Evolutionary conservation across 345 rosid genomes (phyloP).

Genomic region (Gossypium turneri): DNA sequence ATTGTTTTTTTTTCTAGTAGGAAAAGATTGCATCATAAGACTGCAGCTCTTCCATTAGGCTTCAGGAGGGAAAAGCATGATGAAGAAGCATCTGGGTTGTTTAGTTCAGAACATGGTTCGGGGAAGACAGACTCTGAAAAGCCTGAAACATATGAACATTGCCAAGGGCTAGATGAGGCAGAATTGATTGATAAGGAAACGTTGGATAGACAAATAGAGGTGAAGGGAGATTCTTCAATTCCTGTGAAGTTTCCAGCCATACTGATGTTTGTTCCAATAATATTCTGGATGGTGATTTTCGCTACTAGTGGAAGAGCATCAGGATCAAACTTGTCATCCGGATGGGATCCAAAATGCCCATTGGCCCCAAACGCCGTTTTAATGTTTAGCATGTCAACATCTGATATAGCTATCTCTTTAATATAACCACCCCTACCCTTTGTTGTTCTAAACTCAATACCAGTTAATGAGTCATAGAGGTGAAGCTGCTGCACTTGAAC

Average conservation of each 20-base stretch:
- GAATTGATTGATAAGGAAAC: conserved; percentile 45
- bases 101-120: conserved; percentile 57
- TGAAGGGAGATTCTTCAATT: conserved; percentile 62
- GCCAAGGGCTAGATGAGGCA: conserved; percentile 43
- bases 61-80: conserved; percentile 27
- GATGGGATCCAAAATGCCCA: conserved; percentile 69
- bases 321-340: conserved; percentile 68
- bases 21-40: conserved; percentile 36
- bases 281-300: conserved; percentile 42
- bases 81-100: conserved; percentile 29
- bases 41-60: conserved; percentile 39
- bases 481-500: conserved; percentile 47
- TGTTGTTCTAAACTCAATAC: conserved; percentile 66
- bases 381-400: conserved; percentile 37
- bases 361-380: conserved; percentile 45
- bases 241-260: conserved; percentile 75
- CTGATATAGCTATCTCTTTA: conserved; percentile 49
- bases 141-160: conserved; percentile 67
- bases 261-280: conserved; percentile 53
- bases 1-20: background rate
- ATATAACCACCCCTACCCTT: conserved; percentile 88
- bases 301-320: conserved; percentile 59
- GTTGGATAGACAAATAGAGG: conserved; percentile 56
- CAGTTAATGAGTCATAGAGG: conserved; percentile 47
- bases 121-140: conserved; percentile 71